Conservation (phyloP, 371 early-diverging fungal species). For the Circinella umbellata region DNA sequence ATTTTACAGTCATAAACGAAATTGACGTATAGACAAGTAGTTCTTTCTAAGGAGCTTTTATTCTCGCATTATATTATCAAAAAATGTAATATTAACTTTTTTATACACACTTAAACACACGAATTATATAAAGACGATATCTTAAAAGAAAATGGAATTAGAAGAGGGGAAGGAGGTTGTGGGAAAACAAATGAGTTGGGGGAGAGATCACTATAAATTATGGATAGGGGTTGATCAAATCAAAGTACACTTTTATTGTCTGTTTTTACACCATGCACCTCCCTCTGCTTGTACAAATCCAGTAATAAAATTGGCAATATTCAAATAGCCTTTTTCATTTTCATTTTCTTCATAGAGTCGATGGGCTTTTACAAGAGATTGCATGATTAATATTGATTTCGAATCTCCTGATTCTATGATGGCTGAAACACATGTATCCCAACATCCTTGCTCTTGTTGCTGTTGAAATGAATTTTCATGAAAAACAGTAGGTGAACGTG, state of each 20-base stretch:
- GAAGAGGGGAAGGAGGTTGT: neutral
- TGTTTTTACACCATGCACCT: slow-evolving; percentile 8
- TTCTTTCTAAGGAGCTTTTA: neutral
- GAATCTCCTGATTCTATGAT: slow-evolving; percentile 32
- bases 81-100: neutral
- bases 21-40: slow-evolving; percentile 2
- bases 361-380: slow-evolving; percentile 26
- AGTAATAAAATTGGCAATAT: slow-evolving; percentile 28
- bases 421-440: slow-evolving; percentile 21
- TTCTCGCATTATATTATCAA: slow-evolving; percentile 5
- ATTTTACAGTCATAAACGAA: slow-evolving; percentile 10
- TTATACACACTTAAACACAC: neutral
- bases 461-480: slow-evolving; percentile 1
- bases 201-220: no score
- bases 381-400: slow-evolving; percentile 26
- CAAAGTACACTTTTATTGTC: neutral
- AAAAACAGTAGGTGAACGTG: slow-evolving; percentile 3
- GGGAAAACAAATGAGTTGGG: no score
- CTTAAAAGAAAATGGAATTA: neutral
- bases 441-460: slow-evolving; percentile 12
- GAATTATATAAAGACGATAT: neutral
- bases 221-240: no score
- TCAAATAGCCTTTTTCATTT: slow-evolving; percentile 15
- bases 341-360: neutral
- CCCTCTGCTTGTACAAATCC: slow-evolving; percentile 19